These are phyloP conservation scores for Solanum chiquidenum DNA, from an alignment of 257 asterid genomes.

Conservation along the genomic window DNA sequence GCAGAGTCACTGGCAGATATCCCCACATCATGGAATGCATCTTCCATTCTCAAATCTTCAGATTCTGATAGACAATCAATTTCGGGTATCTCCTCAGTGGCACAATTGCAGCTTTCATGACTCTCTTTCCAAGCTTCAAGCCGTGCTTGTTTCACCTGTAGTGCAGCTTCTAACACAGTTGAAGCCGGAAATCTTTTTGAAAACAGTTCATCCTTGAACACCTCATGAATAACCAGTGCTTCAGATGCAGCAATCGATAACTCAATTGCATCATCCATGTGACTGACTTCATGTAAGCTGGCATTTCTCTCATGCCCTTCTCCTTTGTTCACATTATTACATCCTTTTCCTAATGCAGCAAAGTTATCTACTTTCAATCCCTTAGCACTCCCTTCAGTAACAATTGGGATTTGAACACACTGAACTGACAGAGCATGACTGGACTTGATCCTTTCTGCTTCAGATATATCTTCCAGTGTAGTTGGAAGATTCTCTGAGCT, in stretches of 20 bases:
- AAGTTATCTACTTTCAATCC: conserved; percentile 1
- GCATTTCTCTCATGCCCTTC: conserved; percentile 16
- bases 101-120: conserved; percentile 3
- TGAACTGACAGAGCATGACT: conserved; percentile 5
- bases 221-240: conserved; percentile 65
- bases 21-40: conserved; percentile 61
- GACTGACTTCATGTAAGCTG: conserved; percentile 25
- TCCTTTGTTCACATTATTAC: conserved; percentile 14
- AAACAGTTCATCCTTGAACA: conserved; percentile 23
- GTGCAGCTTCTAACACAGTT: conserved; percentile 69
- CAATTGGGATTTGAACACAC: conserved; percentile 20
- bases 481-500: conserved; percentile 19
- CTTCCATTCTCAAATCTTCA: conserved; percentile 59
- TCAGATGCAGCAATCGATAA: conserved; percentile 79
- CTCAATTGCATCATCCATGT: conserved; percentile 35
- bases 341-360: conserved; percentile 14
- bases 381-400: conserved; percentile 12
- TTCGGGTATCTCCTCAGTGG: conserved; percentile 18
- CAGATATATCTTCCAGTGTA: conserved; percentile 18
- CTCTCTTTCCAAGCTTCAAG: conserved; percentile 31
- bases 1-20: conserved; percentile 8
- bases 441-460: conserved; percentile 13
- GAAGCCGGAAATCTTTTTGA: conserved; percentile 32
- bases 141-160: conserved; percentile 70
- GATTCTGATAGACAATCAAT: conserved; percentile 38